Base-by-base conservation (phyloP, 176 grass and related monocot genomes). In the Miscanthus lutarioriparius region DNA sequence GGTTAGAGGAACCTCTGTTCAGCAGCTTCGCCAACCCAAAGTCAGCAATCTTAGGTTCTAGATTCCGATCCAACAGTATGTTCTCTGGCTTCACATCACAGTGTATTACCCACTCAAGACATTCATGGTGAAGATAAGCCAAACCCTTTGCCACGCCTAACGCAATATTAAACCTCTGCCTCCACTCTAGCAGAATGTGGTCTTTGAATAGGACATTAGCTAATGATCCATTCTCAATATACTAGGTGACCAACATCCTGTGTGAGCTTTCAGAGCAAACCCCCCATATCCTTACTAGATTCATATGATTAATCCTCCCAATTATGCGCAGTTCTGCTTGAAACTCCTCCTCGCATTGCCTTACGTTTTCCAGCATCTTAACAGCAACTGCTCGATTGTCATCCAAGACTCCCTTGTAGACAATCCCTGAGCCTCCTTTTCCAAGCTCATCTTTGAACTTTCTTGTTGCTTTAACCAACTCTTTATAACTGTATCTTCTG, bases 81-180 rank as follows among this genome's bases (percentile, higher is more conserved):
- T 82, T 82, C 51, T 82, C 80, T 19, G 80, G 58, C 63, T 89
- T 89, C 77, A 89, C 45, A 36, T 89, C 87, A 32, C 87, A 89
- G 64, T 89, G 87, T 58, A 89, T 80, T 22, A 89, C 75, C 87
- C 87, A 85, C 66, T 85, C 82, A 1, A 89, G 67, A 54, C 82
- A 89, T 45, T 89, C 82, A 10, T 89, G 82, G 59, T 89, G 87
- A 32, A 89, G 82, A 67, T 89, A 89, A 35, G 87, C 58, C 54
- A 89, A 64, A 9, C 80, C 87, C 63, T 77, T 89, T 15, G 82
- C 87, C 20, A 80, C 41, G 32, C 78, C 78, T 12, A 80, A 1
- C 13, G 63, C 63, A 17, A 80, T 80, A 49, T 67, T 84, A 54
- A 67, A 80, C 66, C 87, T 82, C 17, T 84, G 48, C 27, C 37